Base-by-base conservation (phyloP, 2,329 filamentous ascomycete species). In the Fusarium sp. region DNA sequence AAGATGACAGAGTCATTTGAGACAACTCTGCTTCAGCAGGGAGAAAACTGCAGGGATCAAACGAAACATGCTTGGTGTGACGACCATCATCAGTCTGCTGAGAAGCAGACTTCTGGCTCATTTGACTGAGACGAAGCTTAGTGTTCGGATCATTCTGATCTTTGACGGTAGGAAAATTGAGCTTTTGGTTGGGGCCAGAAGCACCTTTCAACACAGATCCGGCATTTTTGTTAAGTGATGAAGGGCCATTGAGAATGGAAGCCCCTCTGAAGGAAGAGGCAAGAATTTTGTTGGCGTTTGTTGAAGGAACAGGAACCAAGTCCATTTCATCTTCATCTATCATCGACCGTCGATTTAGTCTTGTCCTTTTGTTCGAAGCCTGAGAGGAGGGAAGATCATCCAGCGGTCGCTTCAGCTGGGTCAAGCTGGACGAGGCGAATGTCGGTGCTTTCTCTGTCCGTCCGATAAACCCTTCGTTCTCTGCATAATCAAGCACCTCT, bases 121-220 rank as follows among this genome's bases (percentile, higher is more conserved):
- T 85, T 79, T 95, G 93, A 76, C 92, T 94, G 35, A 94, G 83
- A 48, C 91, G 89, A 50, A 90, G 74, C 33, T 86, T 84, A 1
- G 91, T 93, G 65, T 85, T 86, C 10, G 89, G 87, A 74, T 93
- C 90, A 74, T 90, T 87, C 2, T 91, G 88, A 74, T 95, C 90
- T 81, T 97, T 97, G 28, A 95, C 93, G 18, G 95, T 88, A 4
- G 92, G 88, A 76, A 94, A 97, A 33, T 86, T 87, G 31, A 94
- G 83, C 3, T 77, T 80, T 9, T 81, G 81, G 31, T 80, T 83
- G 28, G 84, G 86, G 70, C 48, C 38, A 15, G 55, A 20, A n/a
- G 41, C 38, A 16, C 66, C 70, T 26, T 71, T 70, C 18, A 55
- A 44, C 16, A 36, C 14, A 30, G 67, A 47, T 11, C 18, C 50